Conservation (phyloP, 768 basidiomycete species). For the Termitomyces sp. region DNA sequence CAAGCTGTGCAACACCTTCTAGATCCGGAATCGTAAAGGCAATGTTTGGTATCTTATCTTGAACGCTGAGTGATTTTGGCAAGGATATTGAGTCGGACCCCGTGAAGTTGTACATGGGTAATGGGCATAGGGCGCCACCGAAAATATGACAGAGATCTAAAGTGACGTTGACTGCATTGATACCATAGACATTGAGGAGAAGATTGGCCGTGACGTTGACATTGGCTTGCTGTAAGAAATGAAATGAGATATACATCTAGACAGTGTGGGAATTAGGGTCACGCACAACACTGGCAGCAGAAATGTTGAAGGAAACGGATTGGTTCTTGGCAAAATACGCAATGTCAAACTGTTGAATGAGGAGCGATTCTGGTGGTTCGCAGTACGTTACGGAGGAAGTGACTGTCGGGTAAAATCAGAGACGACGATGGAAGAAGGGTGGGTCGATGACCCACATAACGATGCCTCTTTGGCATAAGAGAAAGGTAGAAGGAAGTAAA, state of each 20-base stretch:
- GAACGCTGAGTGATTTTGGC: constrained; percentile 53
- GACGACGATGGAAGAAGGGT: constrained; percentile 2
- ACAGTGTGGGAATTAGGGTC: constrained; percentile 2
- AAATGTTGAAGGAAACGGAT: constrained; percentile 80
- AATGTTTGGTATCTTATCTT: constrained; percentile 62
- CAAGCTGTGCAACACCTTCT: constrained; percentile 82
- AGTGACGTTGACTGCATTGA: constrained; percentile 77
- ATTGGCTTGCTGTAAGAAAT: constrained; percentile 50
- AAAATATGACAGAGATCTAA: constrained; percentile 81
- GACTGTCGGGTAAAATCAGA: constrained; percentile 37
- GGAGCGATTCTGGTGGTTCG: constrained; percentile 70
- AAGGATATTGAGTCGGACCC: constrained; percentile 69
- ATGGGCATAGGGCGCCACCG: constrained; percentile 76
- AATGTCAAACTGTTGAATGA: constrained; percentile 74
- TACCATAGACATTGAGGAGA: constrained; percentile 84
- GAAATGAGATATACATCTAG: too few relatives aligned
- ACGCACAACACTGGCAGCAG: constrained; percentile 82
- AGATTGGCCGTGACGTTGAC: constrained; percentile 81
- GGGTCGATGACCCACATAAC: constrained; percentile 47
- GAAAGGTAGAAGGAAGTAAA: constrained; percentile 29
- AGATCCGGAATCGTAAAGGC: constrained; percentile 88
- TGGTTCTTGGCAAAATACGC: constrained; percentile 65
- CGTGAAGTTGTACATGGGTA: constrained; percentile 82
- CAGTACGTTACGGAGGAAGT: constrained; percentile 90
- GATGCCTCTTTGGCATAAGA: constrained; percentile 47